Base-by-base conservation (phyloP, 345 rosid species). In the Carallia brachiata region DNA sequence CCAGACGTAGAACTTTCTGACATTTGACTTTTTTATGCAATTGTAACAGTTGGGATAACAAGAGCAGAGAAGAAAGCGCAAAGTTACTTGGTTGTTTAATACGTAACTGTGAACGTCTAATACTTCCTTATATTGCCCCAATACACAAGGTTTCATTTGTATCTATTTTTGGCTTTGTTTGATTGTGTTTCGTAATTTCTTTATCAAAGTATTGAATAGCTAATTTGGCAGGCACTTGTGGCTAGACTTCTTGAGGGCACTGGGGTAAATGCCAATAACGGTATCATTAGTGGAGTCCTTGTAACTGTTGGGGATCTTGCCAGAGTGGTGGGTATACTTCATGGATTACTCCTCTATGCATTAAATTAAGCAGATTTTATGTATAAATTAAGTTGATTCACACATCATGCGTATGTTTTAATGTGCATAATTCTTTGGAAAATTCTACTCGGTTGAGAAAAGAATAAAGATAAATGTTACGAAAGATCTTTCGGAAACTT, bases 221-320 rank as follows among this genome's bases (percentile, higher is more conserved):
- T 75, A 8, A 60, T 75, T 70, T 78, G 80, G 65, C 81, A 95
- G 99, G 99, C 99, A 72, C 97, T 95, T 80, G 92, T 88, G 36
- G 97, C 92, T 56, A 89, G 99, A 71, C 98, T 95, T 76, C 73
- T 58, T 69, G 99, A 92, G 65, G 95, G 97, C 66, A 79, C 93
- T 73, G 91, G 93, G 52, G 83, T 85, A 67, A 92, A 86, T 82
- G 93, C 97, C 60, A 92, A 95, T 77, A 89, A 82, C 80, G 93
- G 96, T 56, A 87, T 92, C 68, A 81, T 92, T 40, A 90, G 89
- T 77, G 99, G 98, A 82, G 97, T 95, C 79, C 99, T 92, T 72
- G 84, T 89, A 70, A 95, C 99, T 65, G 93, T 95, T 78, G 98
- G 99, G 70, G 99, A 95, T 84, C 98, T 95, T 86, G 98, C 96